Conservation (phyloP, 495 filamentous ascomycete species). For the Penicillium maclennaniae region DNA sequence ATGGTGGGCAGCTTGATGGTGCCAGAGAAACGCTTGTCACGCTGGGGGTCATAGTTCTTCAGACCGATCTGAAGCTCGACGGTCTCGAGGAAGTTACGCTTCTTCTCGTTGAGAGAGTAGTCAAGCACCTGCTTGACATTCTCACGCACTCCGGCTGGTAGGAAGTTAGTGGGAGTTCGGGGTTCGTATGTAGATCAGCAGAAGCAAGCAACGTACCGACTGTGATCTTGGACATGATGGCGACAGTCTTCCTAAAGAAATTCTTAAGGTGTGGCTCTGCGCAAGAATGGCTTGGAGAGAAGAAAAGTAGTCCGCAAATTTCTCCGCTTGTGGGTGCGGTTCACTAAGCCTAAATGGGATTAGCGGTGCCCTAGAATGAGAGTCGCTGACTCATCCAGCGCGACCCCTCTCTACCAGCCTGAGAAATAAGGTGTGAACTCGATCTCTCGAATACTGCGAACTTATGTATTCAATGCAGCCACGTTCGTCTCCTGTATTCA, state of each 20-base stretch:
- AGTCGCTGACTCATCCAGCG: conserved; percentile 19
- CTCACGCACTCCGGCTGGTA: conserved; percentile 87
- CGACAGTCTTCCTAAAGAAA: conserved; percentile 58
- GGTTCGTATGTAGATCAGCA: not conserved
- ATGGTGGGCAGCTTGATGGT: conserved; percentile 90
- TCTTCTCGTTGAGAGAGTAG: conserved; percentile 95
- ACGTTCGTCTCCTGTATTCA: not conserved
- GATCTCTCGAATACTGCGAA: not conserved
- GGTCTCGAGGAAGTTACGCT: conserved; percentile 98
- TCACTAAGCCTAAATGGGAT: conserved; percentile 27
- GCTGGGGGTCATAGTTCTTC: conserved; percentile 99
- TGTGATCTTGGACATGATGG: conserved; percentile 81
- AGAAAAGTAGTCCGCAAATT: conserved; percentile 31
- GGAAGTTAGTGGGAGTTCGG: conserved; percentile 21
- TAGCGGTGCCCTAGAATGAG: conserved; percentile 39
- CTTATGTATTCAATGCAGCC: not conserved
- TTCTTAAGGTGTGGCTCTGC: conserved; percentile 71
- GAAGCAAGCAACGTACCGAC: conserved; percentile 58
- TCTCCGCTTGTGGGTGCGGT: conserved; percentile 46
- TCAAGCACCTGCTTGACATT: conserved; percentile 88
- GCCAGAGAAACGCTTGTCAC: conserved; percentile 99
- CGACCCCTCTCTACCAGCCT: not conserved
- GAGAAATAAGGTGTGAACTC: not conserved
- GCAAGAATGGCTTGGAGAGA: conserved; percentile 39
- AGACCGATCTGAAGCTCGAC: conserved; percentile 92